phyloP scores from a whole-genome alignment of 208 protist genomes.

The Trypanosoma rangeli region DNA sequence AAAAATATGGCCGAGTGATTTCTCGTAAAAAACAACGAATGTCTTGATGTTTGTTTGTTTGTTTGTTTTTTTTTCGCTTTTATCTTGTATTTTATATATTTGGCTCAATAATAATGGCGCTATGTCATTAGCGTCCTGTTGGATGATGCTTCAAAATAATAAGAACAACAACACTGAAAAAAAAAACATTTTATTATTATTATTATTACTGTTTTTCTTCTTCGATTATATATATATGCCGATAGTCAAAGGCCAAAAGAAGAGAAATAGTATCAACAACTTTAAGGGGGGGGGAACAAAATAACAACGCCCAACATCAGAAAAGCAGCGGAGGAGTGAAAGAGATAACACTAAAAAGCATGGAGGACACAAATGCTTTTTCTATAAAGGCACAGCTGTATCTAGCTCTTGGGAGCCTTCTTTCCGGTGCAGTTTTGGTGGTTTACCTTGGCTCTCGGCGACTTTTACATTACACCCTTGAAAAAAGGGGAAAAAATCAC shows the following conservation, averaged over 20 bases:
- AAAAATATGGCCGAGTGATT: constrained; percentile 59
- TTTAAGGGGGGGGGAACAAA: constrained; percentile 1
- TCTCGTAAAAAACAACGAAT: constrained; percentile 40
- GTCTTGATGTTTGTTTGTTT: constrained; percentile 12
- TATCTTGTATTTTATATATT: constrained; percentile 19
- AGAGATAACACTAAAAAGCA: constrained; percentile 1
- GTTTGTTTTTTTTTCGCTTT: constrained; percentile 5
- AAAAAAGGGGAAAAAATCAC: constrained; percentile 32
- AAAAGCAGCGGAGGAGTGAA: neutral
- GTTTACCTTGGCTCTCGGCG: constrained; percentile 45
- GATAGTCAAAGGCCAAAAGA: neutral
- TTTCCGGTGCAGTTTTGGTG: constrained; percentile 42
- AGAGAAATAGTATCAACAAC: neutral
- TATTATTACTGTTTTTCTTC: no score
- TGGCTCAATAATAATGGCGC: neutral
- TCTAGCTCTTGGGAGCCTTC: constrained; percentile 49
- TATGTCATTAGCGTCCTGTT: constrained; percentile 15
- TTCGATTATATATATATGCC: no score
- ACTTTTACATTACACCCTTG: constrained; percentile 30
- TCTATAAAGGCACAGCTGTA: constrained; percentile 46
- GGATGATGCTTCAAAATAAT: neutral
- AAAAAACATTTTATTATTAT: constrained; percentile 14
- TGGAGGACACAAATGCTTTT: constrained; percentile 6
- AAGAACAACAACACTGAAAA: constrained; percentile 2
- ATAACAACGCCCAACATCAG: neutral